Percentiles rank a stretch among this genome's conserved stretches.
Evolutionary conservation across 345 rosid genomes (phyloP).

Genomic region (Alliaria petiolata): DNA sequence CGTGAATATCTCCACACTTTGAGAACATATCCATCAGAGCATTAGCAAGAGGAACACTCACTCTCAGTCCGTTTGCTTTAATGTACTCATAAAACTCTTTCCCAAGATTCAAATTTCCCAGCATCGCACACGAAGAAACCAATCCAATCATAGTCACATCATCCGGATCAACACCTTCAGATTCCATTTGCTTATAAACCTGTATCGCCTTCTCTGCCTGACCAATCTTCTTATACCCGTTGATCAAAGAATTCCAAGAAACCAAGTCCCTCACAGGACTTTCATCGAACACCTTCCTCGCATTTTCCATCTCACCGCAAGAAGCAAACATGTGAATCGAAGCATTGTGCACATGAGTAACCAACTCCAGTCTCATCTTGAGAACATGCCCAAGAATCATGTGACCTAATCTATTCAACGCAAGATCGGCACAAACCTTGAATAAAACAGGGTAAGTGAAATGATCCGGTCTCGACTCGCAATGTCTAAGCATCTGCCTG

Average conservation of each 20-base stretch:
- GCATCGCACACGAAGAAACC: slow-evolving; percentile 54
- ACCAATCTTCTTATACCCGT: slow-evolving; percentile 65
- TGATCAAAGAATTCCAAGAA: slow-evolving; percentile 85
- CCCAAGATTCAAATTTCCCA: slow-evolving; percentile 58
- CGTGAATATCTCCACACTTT: slow-evolving; percentile 62
- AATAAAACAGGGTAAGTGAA: slow-evolving; percentile 69
- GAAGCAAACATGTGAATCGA: slow-evolving; percentile 54
- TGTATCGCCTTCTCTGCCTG: slow-evolving; percentile 43
- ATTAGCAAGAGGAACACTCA: slow-evolving; percentile 65
- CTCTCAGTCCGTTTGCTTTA: slow-evolving; percentile 37
- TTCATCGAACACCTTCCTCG: slow-evolving; percentile 73
- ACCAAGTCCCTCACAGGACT: slow-evolving; percentile 70
- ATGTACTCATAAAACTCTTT: slow-evolving; percentile 52
- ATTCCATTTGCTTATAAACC: slow-evolving; percentile 48
- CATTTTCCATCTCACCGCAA: slow-evolving; percentile 51
- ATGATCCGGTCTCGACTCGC: slow-evolving; percentile 57
- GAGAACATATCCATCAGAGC: slow-evolving; percentile 82
- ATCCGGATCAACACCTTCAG: slow-evolving; percentile 48
- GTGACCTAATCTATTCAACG: slow-evolving; percentile 39
- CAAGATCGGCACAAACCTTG: slow-evolving; percentile 50
- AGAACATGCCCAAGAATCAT: slow-evolving; percentile 65
- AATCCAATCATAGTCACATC: slow-evolving; percentile 84
- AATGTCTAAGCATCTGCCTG: slow-evolving; percentile 55
- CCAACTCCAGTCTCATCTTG: slow-evolving; percentile 53
- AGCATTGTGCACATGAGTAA: slow-evolving; percentile 65